Percentiles rank a stretch among this genome's conserved stretches.
Conservation (phyloP, 768 basidiomycete genomes). For the Suillus lakei region DNA sequence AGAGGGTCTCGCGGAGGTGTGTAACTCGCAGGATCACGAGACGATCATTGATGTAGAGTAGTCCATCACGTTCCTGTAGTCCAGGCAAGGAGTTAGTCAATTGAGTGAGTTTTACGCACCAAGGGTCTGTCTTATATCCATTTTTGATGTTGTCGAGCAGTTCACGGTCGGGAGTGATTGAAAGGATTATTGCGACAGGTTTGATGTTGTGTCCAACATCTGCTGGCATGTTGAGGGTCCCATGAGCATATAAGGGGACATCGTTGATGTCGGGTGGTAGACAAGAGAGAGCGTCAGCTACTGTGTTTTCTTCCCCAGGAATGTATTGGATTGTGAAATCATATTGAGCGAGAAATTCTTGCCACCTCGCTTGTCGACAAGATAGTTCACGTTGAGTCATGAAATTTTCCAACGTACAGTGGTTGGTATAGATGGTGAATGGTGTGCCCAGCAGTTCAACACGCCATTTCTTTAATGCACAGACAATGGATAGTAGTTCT, state of each 20-base stretch:
- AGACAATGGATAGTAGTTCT: slow-evolving; percentile 23
- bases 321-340: slow-evolving; percentile 20
- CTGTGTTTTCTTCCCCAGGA: slow-evolving; percentile 24
- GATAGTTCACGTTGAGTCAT: neutral
- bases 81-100: neutral
- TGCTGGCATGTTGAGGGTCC: neutral
- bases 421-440: slow-evolving; percentile 30
- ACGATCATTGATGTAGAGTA: too few species aligned
- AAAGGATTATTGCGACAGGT: neutral
- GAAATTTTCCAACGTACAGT: slow-evolving; percentile 30
- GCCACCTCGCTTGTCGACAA: slow-evolving; percentile 28
- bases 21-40: too few species aligned
- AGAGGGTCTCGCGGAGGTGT: slow-evolving; percentile 13
- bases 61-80: neutral
- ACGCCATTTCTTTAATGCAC: slow-evolving; percentile 21
- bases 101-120: neutral
- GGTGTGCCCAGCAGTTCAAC: neutral
- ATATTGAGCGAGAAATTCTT: slow-evolving; percentile 30
- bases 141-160: slow-evolving; percentile 1
- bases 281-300: slow-evolving; percentile 32
- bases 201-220: neutral
- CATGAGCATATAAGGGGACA: neutral
- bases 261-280: slow-evolving; percentile 4
- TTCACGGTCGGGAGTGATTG: neutral
- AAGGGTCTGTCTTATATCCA: slow-evolving; percentile 7